phyloP scores from a whole-genome alignment of 2,329 filamentous ascomycete species.

The Myriosclerotinia scirpicola region DNA sequence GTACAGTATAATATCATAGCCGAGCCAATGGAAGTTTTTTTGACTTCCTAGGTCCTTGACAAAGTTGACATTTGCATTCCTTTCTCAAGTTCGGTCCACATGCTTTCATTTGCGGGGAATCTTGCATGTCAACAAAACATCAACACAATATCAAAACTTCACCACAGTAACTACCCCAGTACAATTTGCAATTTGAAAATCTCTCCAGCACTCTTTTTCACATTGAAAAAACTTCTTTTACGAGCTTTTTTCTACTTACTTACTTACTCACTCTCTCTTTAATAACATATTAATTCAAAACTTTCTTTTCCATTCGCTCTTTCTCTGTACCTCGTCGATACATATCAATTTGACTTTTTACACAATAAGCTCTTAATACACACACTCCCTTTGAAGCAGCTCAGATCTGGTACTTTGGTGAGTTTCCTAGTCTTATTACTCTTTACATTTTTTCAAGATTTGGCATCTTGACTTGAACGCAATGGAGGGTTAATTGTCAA shows the following conservation, averaged over 20 bases:
- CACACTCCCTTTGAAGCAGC: not conserved
- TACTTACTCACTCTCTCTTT: not conserved
- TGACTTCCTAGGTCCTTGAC: not conserved
- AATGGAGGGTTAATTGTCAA: slow-evolving; percentile 8
- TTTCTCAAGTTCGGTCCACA: slow-evolving; percentile 7
- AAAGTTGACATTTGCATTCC: slow-evolving; percentile 18
- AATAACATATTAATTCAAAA: not conserved
- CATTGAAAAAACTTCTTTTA: not conserved
- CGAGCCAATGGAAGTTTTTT: not conserved
- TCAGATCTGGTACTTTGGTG: not conserved
- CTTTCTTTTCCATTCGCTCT: slow-evolving; percentile 12
- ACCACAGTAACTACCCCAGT: not conserved
- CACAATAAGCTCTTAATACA: slow-evolving; percentile 1
- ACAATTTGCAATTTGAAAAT: not conserved
- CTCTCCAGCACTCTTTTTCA: not conserved
- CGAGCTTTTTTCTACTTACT: not conserved
- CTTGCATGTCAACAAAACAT: slow-evolving; percentile 24
- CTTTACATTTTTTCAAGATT: not conserved
- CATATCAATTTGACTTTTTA: slow-evolving; percentile 4
- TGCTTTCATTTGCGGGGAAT: slow-evolving; percentile 15
- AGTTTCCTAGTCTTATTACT: not conserved
- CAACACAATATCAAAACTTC: slow-evolving; percentile 17
- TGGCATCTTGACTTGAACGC: not conserved
- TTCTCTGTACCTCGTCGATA: slow-evolving; percentile 12
- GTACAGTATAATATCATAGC: not conserved